Conservation (phyloP, 306 rosid species). For the Dalbergia oliveri region DNA sequence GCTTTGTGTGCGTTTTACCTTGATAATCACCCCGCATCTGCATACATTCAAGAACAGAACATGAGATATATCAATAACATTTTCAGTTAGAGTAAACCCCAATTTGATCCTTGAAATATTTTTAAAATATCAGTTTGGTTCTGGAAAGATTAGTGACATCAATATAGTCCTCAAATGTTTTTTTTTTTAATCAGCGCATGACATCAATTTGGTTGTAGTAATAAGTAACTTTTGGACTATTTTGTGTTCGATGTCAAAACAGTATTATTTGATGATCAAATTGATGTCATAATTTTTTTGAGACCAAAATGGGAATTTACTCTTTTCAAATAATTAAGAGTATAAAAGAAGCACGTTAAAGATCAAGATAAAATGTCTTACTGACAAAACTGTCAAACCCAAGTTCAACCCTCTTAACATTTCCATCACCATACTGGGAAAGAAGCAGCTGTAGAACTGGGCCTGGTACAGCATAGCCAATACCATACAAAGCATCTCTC, state of each 20-base stretch:
- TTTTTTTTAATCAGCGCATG: background rate
- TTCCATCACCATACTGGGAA: slow-evolving; percentile 75
- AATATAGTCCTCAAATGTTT: slow-evolving; percentile 25
- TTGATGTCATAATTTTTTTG: slow-evolving; percentile 2
- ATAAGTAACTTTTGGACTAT: background rate
- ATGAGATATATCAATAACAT: slow-evolving; percentile 48
- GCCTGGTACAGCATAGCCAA: slow-evolving; percentile 76
- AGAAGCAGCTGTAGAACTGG: slow-evolving; percentile 78
- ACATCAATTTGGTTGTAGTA: slow-evolving; percentile 15
- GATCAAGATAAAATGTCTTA: slow-evolving; percentile 55
- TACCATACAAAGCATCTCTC: slow-evolving; percentile 90
- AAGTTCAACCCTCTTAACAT: slow-evolving; percentile 67
- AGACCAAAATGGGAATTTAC: background rate
- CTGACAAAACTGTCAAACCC: slow-evolving; percentile 84
- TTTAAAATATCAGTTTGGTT: slow-evolving; percentile 24
- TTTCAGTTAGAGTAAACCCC: slow-evolving; percentile 34
- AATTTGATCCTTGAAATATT: slow-evolving; percentile 9
- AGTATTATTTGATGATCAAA: slow-evolving; percentile 8
- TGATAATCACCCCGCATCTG: slow-evolving; percentile 92
- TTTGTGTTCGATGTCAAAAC: background rate
- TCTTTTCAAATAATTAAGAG: background rate
- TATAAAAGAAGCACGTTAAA: background rate
- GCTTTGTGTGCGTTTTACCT: slow-evolving; percentile 65
- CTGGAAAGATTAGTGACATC: slow-evolving; percentile 19
- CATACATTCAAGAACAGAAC: slow-evolving; percentile 47